These are phyloP conservation scores for Kwoniella heveanensis DNA, from an alignment of 768 basidiomycete genomes.

Conservation along the genomic window DNA sequence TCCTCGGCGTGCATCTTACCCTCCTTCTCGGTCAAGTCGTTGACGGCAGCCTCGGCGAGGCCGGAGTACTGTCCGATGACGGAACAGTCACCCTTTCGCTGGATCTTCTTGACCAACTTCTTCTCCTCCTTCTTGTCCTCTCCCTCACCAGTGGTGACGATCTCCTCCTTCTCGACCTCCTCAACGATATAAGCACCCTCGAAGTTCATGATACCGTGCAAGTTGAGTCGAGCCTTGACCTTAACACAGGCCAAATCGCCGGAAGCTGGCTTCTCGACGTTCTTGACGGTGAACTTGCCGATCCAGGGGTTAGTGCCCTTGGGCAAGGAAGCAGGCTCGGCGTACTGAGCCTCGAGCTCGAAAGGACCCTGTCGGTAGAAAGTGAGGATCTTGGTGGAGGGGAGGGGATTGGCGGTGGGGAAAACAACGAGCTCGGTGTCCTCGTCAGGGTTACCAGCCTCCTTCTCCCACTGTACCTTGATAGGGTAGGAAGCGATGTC, in stretches of 20 bases:
- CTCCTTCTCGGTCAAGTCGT: conserved; percentile 76
- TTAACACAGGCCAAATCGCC: conserved; percentile 82
- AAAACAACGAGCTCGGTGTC: conserved; percentile 85
- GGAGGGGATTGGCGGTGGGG: conserved; percentile 78
- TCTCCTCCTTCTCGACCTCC: conserved; percentile 69
- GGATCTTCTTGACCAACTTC: conserved; percentile 78
- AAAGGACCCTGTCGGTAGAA: conserved; percentile 90
- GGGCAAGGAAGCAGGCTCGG: conserved; percentile 67
- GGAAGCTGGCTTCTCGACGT: conserved; percentile 66
- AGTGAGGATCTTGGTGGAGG: conserved; percentile 92
- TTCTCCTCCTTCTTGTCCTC: conserved; percentile 61
- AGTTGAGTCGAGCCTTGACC: conserved; percentile 84
- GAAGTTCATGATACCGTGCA: conserved; percentile 83
- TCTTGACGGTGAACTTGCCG: conserved; percentile 76
- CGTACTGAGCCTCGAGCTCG: conserved; percentile 83
- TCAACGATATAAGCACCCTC: conserved; percentile 78
- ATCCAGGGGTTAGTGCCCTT: conserved; percentile 83
- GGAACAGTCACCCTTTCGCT: conserved; percentile 79
- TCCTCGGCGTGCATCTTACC: conserved; percentile 84
- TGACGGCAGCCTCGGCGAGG: conserved; percentile 67
- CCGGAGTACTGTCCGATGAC: conserved; percentile 69
- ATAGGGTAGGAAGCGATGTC: conserved; percentile 87
- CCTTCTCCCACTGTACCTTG: conserved; percentile 82
- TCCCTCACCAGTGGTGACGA: conserved; percentile 70
- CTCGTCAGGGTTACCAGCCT: conserved; percentile 78